Conservation (phyloP, 164 flowering plant species). For the Stephania japonica region DNA sequence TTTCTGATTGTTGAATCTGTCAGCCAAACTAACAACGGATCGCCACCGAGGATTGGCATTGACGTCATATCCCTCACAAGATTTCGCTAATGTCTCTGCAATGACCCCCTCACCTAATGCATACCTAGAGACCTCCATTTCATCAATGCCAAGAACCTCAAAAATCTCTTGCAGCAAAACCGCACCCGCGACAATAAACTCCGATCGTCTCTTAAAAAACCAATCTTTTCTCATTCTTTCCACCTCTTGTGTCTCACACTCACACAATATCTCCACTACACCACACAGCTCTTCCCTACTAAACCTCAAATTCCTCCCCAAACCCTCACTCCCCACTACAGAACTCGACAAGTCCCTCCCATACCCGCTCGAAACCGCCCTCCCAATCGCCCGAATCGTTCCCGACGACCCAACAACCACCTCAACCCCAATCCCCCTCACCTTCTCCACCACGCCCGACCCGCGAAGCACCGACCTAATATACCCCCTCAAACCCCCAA, state of each 20-base stretch:
- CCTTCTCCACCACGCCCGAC: slow-evolving; percentile 43
- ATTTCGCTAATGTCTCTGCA: slow-evolving; percentile 41
- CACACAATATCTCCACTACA: slow-evolving; percentile 42
- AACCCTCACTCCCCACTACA: slow-evolving; percentile 10
- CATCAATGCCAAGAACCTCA: slow-evolving; percentile 48
- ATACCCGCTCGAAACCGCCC: slow-evolving; percentile 31
- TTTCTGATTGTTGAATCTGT: slow-evolving; percentile 44
- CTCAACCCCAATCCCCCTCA: slow-evolving; percentile 38
- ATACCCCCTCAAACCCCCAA: slow-evolving; percentile 31
- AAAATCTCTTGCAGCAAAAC: slow-evolving; percentile 66
- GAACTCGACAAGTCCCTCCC: slow-evolving; percentile 4
- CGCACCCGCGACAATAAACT: slow-evolving; percentile 61
- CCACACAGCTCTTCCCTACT: slow-evolving; percentile 38
- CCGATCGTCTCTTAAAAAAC: slow-evolving; percentile 54
- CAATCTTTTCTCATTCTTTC: slow-evolving; percentile 27
- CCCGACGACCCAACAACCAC: slow-evolving; percentile 55
- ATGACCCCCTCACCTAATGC: slow-evolving; percentile 71
- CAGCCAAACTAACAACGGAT: slow-evolving; percentile 45
- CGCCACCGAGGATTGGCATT: slow-evolving; percentile 55
- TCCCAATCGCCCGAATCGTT: slow-evolving; percentile 42
- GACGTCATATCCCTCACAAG: slow-evolving; percentile 33
- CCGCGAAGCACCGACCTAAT: slow-evolving; percentile 30
- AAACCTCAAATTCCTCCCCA: slow-evolving; percentile 50
- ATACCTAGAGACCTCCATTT: slow-evolving; percentile 65
- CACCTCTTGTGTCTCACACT: slow-evolving; percentile 15